Conservation (phyloP, 805 yeast genomes). For the Torulaspora quercuum region DNA sequence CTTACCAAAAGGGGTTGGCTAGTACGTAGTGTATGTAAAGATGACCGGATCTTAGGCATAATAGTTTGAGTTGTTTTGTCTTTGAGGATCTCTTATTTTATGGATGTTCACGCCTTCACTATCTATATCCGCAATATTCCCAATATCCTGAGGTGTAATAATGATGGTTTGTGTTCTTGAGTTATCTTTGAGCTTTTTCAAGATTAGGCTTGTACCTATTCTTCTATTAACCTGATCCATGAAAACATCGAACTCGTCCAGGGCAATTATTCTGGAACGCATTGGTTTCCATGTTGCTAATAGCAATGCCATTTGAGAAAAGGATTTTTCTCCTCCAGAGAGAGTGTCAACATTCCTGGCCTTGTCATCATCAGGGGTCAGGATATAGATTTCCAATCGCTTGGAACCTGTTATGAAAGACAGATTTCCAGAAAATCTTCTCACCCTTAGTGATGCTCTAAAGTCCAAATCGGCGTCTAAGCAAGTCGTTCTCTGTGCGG, state of each 20-base stretch:
- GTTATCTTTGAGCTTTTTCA: conserved; percentile 57
- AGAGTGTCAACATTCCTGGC: conserved; percentile 73
- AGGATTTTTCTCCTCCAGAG: conserved; percentile 97
- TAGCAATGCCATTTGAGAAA: conserved; percentile 82
- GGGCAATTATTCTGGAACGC: conserved; percentile 81
- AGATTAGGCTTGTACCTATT: conserved; percentile 69
- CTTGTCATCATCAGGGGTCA: conserved; percentile 55
- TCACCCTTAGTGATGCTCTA: conserved; percentile 53
- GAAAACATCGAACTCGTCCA: conserved; percentile 95
- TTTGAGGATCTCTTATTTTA: conserved; percentile 47
- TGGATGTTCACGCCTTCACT: conserved; percentile 61
- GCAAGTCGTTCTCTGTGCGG: conserved; percentile 42
- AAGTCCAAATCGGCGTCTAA: conserved; percentile 53
- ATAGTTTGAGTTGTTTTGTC: conserved; percentile 31
- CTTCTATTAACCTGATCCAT: conserved; percentile 93
- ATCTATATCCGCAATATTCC: conserved; percentile 57
- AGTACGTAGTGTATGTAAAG: not conserved
- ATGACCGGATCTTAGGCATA: conserved; percentile 6
- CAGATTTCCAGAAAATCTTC: conserved; percentile 74
- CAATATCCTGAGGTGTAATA: conserved; percentile 91
- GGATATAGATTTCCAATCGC: conserved; percentile 54
- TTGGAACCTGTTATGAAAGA: conserved; percentile 54
- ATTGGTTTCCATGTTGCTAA: conserved; percentile 91
- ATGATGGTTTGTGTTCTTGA: conserved; percentile 81
- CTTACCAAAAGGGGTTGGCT: too few relatives aligned